A percentile compares a stretch with the other conserved stretches of the same genome.
Evolutionary conservation across 371 early-diverging fungal genomes (phyloP).

Genomic region (Mortierella sp.): DNA sequence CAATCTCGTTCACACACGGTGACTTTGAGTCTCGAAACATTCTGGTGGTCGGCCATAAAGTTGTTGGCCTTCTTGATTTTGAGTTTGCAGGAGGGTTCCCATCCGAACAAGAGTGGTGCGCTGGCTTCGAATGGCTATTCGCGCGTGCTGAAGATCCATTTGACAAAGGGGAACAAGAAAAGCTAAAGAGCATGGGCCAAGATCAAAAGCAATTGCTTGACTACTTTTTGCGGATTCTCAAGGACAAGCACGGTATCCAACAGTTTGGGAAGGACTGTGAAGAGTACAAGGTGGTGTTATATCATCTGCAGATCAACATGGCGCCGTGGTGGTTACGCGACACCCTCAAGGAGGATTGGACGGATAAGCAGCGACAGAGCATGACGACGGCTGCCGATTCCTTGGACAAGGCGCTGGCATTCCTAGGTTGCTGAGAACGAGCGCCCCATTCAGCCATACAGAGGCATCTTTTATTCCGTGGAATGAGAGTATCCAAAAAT

Average conservation of each 20-base stretch:
- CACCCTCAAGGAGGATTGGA: conserved; percentile 18
- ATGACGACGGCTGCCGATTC: conserved; percentile 26
- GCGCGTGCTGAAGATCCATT: conserved; percentile 41
- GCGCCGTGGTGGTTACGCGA: conserved; percentile 51
- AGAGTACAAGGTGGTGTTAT: conserved; percentile 43
- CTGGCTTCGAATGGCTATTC: conserved; percentile 41
- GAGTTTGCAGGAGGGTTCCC: conserved; percentile 52
- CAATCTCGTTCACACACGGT: conserved; percentile 40
- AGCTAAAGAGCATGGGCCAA: conserved; percentile 26
- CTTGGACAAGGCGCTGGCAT: conserved; percentile 39
- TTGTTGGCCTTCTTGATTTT: conserved; percentile 37
- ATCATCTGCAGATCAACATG: conserved; percentile 43
- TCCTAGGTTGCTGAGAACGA: conserved; percentile 29
- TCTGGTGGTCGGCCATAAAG: conserved; percentile 27
- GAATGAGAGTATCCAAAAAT: too few relatives aligned
- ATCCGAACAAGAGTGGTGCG: conserved; percentile 52
- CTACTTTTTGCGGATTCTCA: conserved; percentile 29
- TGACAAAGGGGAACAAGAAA: conserved; percentile 27
- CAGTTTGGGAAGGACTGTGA: conserved; percentile 23
- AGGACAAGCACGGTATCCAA: conserved; percentile 24
- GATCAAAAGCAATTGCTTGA: conserved; percentile 28
- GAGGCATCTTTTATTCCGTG: too few relatives aligned
- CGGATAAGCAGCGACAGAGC: conserved; percentile 24
- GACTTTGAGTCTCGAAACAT: conserved; percentile 46
- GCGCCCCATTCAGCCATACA: not conserved